Conservation (phyloP, 176 grass and related monocot genomes). For the Poa annua region DNA sequence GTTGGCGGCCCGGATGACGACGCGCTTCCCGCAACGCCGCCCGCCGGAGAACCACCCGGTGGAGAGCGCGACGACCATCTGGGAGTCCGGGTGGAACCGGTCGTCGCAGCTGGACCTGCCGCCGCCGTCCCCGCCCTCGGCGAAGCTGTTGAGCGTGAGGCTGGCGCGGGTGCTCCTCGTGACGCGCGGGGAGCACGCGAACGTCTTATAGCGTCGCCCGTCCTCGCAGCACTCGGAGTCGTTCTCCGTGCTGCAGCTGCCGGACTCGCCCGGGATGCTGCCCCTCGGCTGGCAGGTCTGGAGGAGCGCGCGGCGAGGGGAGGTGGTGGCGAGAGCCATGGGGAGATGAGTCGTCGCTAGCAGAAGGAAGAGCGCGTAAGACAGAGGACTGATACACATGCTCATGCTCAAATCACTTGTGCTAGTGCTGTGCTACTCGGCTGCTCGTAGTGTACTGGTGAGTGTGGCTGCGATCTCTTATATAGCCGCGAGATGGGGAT, state of each 20-base stretch:
- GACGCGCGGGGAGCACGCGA: slow-evolving; percentile 45
- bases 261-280: slow-evolving; percentile 13
- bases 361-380: not conserved
- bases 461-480: not conserved
- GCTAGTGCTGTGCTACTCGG: not conserved
- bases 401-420: not conserved
- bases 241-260: slow-evolving; percentile 41
- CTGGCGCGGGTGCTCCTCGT: not conserved
- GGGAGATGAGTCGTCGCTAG: not conserved
- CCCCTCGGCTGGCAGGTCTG: slow-evolving; percentile 32
- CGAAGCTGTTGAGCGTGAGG: slow-evolving; percentile 52
- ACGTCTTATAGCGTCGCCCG: slow-evolving; percentile 27
- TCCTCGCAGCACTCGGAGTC: slow-evolving; percentile 46
- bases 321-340: not conserved
- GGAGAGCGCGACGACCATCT: slow-evolving; percentile 49
- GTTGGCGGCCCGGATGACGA: slow-evolving; percentile 32
- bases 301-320: slow-evolving; percentile 33
- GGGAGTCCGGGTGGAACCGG: slow-evolving; percentile 35
- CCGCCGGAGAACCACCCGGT: slow-evolving; percentile 33
- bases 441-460: not conserved
- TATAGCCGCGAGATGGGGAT: slow-evolving; percentile 6
- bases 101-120: slow-evolving; percentile 35
- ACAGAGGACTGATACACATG: no score
- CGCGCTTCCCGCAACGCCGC: slow-evolving; percentile 32
- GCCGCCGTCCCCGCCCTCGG: slow-evolving; percentile 31